Evolutionary conservation across 345 rosid genomes (phyloP).

Genomic region (Eucalyptus polyanthemos): DNA sequence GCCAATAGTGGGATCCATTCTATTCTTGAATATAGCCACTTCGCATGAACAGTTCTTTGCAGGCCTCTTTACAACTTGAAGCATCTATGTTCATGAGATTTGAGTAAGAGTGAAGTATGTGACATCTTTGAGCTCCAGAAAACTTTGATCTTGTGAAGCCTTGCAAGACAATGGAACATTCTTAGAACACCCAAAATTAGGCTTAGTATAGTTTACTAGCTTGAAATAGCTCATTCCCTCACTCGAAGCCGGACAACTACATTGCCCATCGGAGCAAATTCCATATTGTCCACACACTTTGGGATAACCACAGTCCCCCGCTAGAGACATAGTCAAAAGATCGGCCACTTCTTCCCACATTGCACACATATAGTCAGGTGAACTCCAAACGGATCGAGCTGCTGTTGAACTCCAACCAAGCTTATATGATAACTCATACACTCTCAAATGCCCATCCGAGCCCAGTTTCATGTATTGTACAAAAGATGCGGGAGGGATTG

Average conservation of each 20-base stretch:
- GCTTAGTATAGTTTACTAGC: neutral
- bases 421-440: neutral
- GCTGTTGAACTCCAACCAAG: no score
- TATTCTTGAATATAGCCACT: neutral
- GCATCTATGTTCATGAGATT: neutral
- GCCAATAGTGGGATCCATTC: neutral
- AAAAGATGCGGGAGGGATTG: neutral
- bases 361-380: fast-evolving
- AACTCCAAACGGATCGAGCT: fast-evolving
- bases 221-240: neutral
- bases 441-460: slow-evolving; percentile 4
- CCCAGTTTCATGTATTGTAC: neutral
- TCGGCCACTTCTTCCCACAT: neutral
- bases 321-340: neutral
- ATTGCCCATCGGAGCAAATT: slow-evolving; percentile 1
- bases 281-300: slow-evolving; percentile 4
- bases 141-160: neutral
- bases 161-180: neutral
- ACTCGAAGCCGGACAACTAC: neutral
- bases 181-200: neutral
- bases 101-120: neutral
- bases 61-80: neutral
- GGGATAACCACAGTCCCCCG: neutral
- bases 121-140: neutral
- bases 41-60: slow-evolving; percentile 1